Evolutionary conservation across 164 flowering plant species (phyloP), one percentile per base, ranked within the genome.

Genomic region (Aristolochia contorta): DNA sequence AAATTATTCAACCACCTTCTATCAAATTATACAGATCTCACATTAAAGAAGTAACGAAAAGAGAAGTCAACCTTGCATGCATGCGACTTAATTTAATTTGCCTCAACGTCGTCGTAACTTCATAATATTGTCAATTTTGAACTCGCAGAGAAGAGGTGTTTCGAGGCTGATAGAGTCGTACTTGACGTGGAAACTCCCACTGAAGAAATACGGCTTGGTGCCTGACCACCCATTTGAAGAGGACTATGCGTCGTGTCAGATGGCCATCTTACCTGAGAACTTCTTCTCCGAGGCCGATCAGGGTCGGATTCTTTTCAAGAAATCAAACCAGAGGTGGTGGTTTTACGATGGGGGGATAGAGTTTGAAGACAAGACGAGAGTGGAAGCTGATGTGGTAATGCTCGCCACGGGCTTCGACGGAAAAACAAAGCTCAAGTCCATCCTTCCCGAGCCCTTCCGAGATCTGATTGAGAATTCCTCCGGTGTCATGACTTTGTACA

Each of bases 181-280:
- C 51, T 54, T 93, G 67, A 54, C 57, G 2, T 80, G 87, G 89
- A 88, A 82, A 68, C 87, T 84, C 32, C 97, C 97, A 7, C 52
- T 86, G 66, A 64, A 60, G 41, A 93, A 85, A 72, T 86, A 86
- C 67, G 97, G 96, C 7, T 63, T 90, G 68, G 79, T 73, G 58
- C 99, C 99, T 9, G 88, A 84, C 3, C 99, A 93, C 72, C 85
- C 95, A 16, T 90, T 90, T 65, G 79, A 72, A 62, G 99, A 90
- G 63, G 97, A 93, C 71, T 87, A 83, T 41, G 96, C 92, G 7
- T 86, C 96, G 0, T 93, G 99, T 52, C 97, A 90, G 57, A 90
- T 90, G 95, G 95, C 96, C 5, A 85, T 87, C 70, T 67, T 87
- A 80, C 98, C 98, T 0, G 84, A 86, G 1, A 80, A 78, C 15